Evolutionary conservation across 352 stramenopile genomes (phyloP).

Genomic region (Aphanomyces stellatus): DNA sequence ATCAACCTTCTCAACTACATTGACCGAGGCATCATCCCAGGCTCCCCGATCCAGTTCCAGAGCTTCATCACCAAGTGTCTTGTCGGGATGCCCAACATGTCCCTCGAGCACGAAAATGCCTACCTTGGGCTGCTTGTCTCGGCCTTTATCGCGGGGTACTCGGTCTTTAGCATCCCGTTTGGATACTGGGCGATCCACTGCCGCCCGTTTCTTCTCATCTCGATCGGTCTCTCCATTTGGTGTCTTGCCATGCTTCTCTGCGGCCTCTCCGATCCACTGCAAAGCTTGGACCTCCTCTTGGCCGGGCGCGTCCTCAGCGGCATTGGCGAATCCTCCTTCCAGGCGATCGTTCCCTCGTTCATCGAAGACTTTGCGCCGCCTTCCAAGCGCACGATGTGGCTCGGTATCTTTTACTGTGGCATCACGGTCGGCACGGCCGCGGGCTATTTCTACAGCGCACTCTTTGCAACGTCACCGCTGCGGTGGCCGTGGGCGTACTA

Average conservation of each 20-base stretch:
- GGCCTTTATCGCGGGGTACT: conserved; percentile 91
- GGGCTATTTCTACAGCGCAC: conserved; percentile 85
- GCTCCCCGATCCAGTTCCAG: conserved; percentile 86
- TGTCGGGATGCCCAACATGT: conserved; percentile 28
- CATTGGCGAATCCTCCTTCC: conserved; percentile 87
- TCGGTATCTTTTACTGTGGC: conserved; percentile 88
- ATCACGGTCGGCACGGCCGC: conserved; percentile 87
- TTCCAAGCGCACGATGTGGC: conserved; percentile 64
- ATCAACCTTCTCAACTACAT: conserved; percentile 93
- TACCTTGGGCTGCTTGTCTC: conserved; percentile 85
- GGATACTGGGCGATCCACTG: conserved; percentile 82
- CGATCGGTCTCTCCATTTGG: conserved; percentile 84
- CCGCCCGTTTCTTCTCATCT: conserved; percentile 86
- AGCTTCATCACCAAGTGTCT: conserved; percentile 80
- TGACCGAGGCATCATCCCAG: conserved; percentile 92
- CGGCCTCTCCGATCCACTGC: conserved; percentile 52
- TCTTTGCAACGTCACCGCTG: conserved; percentile 41
- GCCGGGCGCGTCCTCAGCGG: conserved; percentile 81
- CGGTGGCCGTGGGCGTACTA: conserved; percentile 83
- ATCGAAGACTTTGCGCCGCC: conserved; percentile 83
- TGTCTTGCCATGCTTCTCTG: conserved; percentile 80
- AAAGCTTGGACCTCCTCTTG: conserved; percentile 88
- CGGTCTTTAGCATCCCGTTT: conserved; percentile 84
- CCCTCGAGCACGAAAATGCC: conserved; percentile 24
- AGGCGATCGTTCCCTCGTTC: conserved; percentile 87